A percentile compares a stretch with the other conserved stretches of the same genome.
These are phyloP conservation scores for Neurospora sp. DNA, from an alignment of 2,329 filamentous ascomycete species.

Conservation along the genomic window DNA sequence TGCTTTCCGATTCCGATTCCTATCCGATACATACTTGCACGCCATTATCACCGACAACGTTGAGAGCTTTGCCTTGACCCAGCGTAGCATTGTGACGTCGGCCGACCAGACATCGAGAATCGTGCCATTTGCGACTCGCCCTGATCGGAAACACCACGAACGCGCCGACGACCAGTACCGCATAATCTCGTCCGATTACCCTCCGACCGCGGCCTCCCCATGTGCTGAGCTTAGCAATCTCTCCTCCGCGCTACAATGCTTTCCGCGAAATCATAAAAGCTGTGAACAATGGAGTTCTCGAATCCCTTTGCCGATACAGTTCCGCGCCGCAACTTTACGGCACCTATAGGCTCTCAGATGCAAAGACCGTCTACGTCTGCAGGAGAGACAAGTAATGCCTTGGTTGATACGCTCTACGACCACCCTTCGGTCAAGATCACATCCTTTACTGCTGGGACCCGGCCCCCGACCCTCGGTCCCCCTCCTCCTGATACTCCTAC, in stretches of 20 bases:
- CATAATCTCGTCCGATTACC: neutral
- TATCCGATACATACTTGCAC: neutral
- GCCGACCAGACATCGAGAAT: constrained; percentile 2
- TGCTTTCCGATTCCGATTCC: neutral
- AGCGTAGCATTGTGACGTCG: neutral
- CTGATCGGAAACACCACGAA: neutral
- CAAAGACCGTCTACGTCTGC: neutral
- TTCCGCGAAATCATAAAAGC: constrained; percentile 5
- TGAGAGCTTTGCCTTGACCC: neutral
- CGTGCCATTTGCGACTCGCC: neutral
- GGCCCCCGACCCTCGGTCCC: constrained; percentile 23
- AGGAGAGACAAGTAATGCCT: constrained; percentile 14
- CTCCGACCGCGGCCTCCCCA: neutral
- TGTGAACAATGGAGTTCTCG: constrained; percentile 16
- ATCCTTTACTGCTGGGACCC: constrained; percentile 35
- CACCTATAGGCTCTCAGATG: constrained; percentile 22
- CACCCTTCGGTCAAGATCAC: constrained; percentile 64
- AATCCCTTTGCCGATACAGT: constrained; percentile 12
- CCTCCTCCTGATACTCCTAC: constrained; percentile 21
- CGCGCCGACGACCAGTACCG: neutral
- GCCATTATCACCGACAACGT: neutral
- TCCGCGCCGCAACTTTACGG: constrained; percentile 26
- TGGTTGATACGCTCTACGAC: constrained; percentile 63
- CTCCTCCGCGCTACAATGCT: constrained; percentile 8
- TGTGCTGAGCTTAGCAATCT: constrained; percentile 3